Percentiles rank a stretch among this genome's conserved stretches.
These are phyloP conservation scores for Tanacetum coccineum DNA, from an alignment of 129 eudicot genomes.

Conservation along the genomic window DNA sequence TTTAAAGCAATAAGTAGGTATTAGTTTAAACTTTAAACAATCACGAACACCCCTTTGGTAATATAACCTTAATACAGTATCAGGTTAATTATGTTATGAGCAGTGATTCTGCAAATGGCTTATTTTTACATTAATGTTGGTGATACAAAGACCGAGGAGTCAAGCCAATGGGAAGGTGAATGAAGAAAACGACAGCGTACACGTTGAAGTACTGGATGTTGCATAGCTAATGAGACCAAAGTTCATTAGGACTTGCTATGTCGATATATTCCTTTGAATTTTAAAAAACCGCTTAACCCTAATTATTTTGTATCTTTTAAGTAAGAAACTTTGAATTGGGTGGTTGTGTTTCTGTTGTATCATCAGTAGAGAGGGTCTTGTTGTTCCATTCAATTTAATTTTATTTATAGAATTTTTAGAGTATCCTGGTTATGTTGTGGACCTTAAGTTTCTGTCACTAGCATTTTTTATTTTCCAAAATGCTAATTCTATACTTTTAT, in stretches of 20 bases:
- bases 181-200: slow-evolving; percentile 50
- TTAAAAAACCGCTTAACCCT: slow-evolving; percentile 27
- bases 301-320: slow-evolving; percentile 19
- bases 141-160: slow-evolving; percentile 64
- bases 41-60: too few relatives aligned
- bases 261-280: slow-evolving; percentile 16
- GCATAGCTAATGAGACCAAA: slow-evolving; percentile 37
- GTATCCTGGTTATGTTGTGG: slow-evolving; percentile 34
- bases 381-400: slow-evolving; percentile 24
- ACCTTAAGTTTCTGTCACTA: slow-evolving; percentile 18
- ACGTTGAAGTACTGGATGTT: slow-evolving; percentile 53
- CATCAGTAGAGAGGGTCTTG: slow-evolving; percentile 18
- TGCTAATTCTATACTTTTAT: slow-evolving; percentile 2
- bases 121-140: slow-evolving; percentile 4
- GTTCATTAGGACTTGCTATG: slow-evolving; percentile 10
- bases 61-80: not conserved
- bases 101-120: not conserved
- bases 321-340: slow-evolving; percentile 11
- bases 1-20: too few relatives aligned
- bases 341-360: slow-evolving; percentile 23
- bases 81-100: not conserved
- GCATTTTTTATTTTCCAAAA: slow-evolving; percentile 16
- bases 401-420: slow-evolving; percentile 20
- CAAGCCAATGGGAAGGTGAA: slow-evolving; percentile 68
- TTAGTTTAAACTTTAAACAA: too few relatives aligned